These are phyloP conservation scores for Fraxinus floribunda DNA, from an alignment of 305 asterid genomes.

Conservation along the genomic window DNA sequence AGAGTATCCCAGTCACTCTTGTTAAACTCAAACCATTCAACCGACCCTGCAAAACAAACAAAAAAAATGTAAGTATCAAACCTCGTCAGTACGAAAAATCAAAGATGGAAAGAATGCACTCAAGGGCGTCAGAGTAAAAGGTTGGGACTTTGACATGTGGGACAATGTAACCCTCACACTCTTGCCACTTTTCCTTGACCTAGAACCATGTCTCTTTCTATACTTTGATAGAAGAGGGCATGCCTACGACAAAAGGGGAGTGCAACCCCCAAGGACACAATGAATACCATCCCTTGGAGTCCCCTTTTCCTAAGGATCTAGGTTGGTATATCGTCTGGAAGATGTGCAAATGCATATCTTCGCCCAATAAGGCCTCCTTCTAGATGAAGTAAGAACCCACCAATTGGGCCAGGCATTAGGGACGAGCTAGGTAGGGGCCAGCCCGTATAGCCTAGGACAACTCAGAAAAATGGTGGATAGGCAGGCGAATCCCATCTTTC, in stretches of 20 bases:
- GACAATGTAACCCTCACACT: background rate
- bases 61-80: background rate
- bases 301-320: background rate
- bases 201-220: background rate
- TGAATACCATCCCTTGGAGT: background rate
- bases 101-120: background rate
- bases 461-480: background rate
- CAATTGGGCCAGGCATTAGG: background rate
- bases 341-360: background rate
- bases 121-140: background rate
- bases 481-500: background rate
- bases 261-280: background rate
- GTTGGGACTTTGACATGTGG: background rate
- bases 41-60: background rate
- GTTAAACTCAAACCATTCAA: background rate
- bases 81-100: background rate
- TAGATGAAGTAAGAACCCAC: background rate
- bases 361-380: background rate
- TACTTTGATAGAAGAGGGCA: background rate
- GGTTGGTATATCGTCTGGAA: background rate
- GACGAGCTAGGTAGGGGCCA: background rate
- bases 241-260: background rate
- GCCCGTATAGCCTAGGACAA: background rate
- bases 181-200: background rate
- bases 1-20: background rate